Base-by-base conservation (phyloP, 1,284 basidiomycete species). In the Malassezia globosa region DNA sequence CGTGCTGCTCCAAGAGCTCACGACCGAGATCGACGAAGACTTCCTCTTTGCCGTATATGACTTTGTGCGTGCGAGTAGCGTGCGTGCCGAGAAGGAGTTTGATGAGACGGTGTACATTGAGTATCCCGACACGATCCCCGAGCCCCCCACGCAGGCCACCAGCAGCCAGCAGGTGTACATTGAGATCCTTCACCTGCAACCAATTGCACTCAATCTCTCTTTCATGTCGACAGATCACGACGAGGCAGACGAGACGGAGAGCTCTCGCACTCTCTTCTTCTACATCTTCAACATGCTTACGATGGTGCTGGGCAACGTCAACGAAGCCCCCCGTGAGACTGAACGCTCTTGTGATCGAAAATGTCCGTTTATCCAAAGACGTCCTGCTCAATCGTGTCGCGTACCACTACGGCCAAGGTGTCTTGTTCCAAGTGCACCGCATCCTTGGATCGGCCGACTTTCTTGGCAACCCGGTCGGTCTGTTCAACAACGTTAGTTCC, bases 401-500 rank as follows among this genome's bases (percentile, higher is more conserved):
- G 37, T 84, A 92, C 57, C 94, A 97, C 70, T 99, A 97, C 72
- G 80, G 85, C 40, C 87, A 95, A 72, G 90, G 95, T 63, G 81
- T 95, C 45, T 77, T 95, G 24, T 83, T 87, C 24, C 94, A 99
- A 72, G 77, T 97, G 8, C 96, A 97, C 73, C 83, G 94, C 24
- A 87, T 99, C 23, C 78, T 99, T 7, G 94, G 94, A 23, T 92
- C 88, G 3, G 90, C 92, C 0, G 92, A 97, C 73, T 95, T 97
- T 75, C 64, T 80, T 31, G 59, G 73, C 22, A 75, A 75, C 81
- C 92, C 92, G 5, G 88, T 96, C 24, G 92, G 92, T 11, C 77
- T 99, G 43, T 97, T 99, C 77, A 95, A 87, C 55, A 97, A 96
- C 66, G 90, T 99, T 67, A 92, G 87, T 67, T 95, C 89, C 21